phyloP scores from a whole-genome alignment of 768 basidiomycete species.

The Guyanaporus albipodus region DNA sequence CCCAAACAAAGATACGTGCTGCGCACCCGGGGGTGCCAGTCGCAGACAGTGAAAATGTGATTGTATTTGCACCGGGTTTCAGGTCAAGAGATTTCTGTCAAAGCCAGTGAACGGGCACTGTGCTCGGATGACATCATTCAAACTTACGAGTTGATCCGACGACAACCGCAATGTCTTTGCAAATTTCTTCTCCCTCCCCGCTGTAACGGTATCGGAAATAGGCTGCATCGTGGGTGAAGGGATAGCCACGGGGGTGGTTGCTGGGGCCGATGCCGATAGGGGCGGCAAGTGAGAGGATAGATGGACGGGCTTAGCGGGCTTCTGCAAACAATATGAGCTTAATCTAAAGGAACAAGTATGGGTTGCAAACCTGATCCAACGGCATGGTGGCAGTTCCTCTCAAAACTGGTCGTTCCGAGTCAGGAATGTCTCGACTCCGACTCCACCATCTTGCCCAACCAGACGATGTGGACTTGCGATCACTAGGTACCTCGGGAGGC shows the following conservation, averaged over 20 bases:
- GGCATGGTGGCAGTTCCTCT: constrained; percentile 26
- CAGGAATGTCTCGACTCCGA: constrained; percentile 44
- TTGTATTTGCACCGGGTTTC: constrained; percentile 82
- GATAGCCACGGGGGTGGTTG: constrained; percentile 39
- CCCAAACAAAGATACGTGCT: constrained; percentile 94
- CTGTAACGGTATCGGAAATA: constrained; percentile 10
- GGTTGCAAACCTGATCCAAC: constrained; percentile 18
- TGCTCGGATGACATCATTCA: neutral
- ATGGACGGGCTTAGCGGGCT: constrained; percentile 1
- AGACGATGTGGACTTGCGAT: constrained; percentile 49
- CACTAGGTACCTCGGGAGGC: constrained; percentile 32
- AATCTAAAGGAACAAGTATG: neutral
- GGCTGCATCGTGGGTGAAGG: constrained; percentile 29
- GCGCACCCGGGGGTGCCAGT: constrained; percentile 81
- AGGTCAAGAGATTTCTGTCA: constrained; percentile 78
- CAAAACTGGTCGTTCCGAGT: constrained; percentile 20
- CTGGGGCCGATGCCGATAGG: constrained; percentile 42
- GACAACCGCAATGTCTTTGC: constrained; percentile 92
- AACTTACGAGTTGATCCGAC: constrained; percentile 85
- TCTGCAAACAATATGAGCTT: constrained; percentile 14
- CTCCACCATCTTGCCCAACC: constrained; percentile 90
- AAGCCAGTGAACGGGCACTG: neutral
- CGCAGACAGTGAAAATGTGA: constrained; percentile 89
- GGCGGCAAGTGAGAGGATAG: constrained; percentile 4
- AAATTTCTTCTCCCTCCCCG: constrained; percentile 48